Base-by-base conservation (phyloP, 352 stramenopile species). In the Pythium grandisporangium region DNA sequence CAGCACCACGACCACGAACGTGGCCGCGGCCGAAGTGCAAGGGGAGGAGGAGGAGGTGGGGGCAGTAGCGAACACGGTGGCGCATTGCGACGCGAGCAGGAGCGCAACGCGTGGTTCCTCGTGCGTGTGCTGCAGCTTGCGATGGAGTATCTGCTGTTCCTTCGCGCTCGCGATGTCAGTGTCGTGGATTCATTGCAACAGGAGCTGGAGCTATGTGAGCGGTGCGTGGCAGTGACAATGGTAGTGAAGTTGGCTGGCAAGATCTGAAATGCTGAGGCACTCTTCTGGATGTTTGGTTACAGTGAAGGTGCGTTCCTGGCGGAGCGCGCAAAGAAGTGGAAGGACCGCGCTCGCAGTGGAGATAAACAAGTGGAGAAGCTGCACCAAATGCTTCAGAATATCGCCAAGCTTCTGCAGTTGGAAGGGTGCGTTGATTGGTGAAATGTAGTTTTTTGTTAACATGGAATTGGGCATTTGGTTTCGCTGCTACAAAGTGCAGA, bases 61-160 rank as follows among this genome's bases (percentile, higher is more conserved):
- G n/a, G n/a, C n/a, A n/a, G n/a, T n/a, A 17, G 27, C 17, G 54
- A 60, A 40, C 40, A 46, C 11, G 33, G 24, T 12, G 64, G 56
- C 11, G 26, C 32, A 12, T 37, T 30, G 2, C 22, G 20, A 2
- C 2, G 36, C 20, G 48, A 40, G 14, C 32, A 49, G 13, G 23
- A 48, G 25, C 65, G 64, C 33, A 70, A 84, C 40, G 70, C 60
- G 27, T 89, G 76, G 76, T 82, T 84, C 55, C 19, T 89, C 12
- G 62, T 84, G 53, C 70, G 70, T 4, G 36, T 85, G 27, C 38
- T 90, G 21, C 76, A 90, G 54, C 51, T 90, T 29, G 42, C 76
- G 7, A 84, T 83, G 66, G 76, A 90, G 49, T 90, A 78, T 55
- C 23, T 90, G 42, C 66, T 87, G 11, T 90, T 72, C 46, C 64